phyloP scores from a whole-genome alignment of 345 rosid species.

The Gossypium longicalyx region DNA sequence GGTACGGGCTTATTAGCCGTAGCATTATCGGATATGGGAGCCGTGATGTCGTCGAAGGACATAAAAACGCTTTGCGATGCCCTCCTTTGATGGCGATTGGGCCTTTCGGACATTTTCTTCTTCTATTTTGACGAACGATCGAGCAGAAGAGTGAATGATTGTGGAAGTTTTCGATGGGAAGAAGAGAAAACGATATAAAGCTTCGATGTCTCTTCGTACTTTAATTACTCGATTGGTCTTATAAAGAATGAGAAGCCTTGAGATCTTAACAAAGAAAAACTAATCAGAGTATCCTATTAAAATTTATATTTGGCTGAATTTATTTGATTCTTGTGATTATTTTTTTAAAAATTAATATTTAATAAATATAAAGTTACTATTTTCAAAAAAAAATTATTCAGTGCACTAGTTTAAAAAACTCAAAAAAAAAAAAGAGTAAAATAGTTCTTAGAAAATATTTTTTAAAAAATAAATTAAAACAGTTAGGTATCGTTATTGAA shows the following conservation, averaged over 20 bases:
- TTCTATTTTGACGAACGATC: background rate
- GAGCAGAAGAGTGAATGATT: background rate
- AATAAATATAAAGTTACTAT: no score
- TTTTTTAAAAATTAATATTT: no score
- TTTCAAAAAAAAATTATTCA: no score
- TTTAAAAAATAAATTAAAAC: no score
- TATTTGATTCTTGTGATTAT: no score
- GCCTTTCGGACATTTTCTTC: constrained; percentile 10
- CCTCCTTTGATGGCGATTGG: constrained; percentile 11
- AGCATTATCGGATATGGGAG: background rate
- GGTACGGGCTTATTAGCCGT: background rate
- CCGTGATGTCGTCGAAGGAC: constrained; percentile 9
- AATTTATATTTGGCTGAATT: no score
- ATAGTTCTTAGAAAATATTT: no score
- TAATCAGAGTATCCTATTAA: background rate
- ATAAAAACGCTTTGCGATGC: constrained; percentile 15
- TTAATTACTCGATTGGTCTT: background rate
- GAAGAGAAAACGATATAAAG: background rate
- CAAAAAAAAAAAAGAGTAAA: no score
- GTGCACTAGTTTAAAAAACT: no score
- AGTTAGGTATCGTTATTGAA: no score
- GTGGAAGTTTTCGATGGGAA: background rate
- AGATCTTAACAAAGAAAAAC: background rate
- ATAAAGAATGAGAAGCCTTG: background rate
- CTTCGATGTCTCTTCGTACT: background rate